Evolutionary conservation across 2,329 filamentous ascomycete species (phyloP).

Genomic region (Pseudogymnoascus sp.): DNA sequence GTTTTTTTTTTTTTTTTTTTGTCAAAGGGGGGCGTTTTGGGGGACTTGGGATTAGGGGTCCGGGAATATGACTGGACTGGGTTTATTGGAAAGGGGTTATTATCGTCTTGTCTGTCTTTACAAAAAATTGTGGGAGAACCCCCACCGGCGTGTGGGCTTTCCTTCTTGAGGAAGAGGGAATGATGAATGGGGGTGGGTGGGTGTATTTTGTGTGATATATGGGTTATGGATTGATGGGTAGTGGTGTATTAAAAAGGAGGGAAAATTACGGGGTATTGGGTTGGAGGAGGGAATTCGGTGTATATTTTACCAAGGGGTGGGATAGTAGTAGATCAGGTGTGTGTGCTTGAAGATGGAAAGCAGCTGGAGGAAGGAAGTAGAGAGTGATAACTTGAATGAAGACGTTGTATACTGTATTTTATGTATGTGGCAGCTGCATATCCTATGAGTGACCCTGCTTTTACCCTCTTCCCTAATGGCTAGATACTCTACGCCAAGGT

Average conservation of each 20-base stretch:
- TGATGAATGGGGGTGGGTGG: background rate
- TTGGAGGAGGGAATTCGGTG: background rate
- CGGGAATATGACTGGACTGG: background rate
- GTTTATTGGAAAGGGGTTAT: background rate
- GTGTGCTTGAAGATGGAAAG: background rate
- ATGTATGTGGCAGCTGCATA: no score
- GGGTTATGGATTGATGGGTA: background rate
- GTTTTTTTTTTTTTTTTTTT: background rate
- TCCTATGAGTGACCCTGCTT: no score
- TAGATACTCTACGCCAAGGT: no score
- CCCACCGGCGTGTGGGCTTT: background rate
- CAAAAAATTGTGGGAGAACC: background rate
- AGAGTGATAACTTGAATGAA: background rate
- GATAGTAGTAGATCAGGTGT: background rate
- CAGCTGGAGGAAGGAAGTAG: background rate
- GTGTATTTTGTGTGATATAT: conserved; percentile 5
- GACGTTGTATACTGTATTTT: background rate
- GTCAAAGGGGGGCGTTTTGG: background rate
- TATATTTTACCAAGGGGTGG: background rate
- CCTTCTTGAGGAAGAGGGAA: background rate
- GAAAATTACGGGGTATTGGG: background rate
- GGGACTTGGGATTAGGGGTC: background rate
- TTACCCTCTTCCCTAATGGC: no score
- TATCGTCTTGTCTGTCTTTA: background rate
- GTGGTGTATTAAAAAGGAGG: background rate